Percentiles rank a stretch among this genome's conserved stretches.
Conservation (phyloP, 176 grass and related monocot genomes). For the Carex parvula region DNA sequence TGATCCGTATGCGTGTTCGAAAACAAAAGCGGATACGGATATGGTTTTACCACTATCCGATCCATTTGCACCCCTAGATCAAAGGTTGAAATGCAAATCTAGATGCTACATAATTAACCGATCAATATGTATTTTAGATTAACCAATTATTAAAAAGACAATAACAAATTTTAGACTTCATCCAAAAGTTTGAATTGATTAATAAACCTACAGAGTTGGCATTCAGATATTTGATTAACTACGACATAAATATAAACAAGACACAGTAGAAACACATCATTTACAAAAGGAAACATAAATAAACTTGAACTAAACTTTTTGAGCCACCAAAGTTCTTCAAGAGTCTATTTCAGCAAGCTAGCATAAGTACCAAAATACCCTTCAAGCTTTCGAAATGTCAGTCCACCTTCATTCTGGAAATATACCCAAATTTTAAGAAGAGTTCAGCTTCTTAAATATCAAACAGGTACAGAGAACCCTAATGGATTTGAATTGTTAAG, state of each 20-base stretch:
- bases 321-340: background rate
- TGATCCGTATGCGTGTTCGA: no score
- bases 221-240: background rate
- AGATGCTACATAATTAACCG: background rate
- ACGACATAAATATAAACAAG: slow-evolving; percentile 9
- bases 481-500: background rate
- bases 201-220: background rate
- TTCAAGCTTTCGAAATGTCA: background rate
- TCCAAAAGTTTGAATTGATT: background rate
- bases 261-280: slow-evolving; percentile 1
- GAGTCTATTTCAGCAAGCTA: background rate
- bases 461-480: background rate
- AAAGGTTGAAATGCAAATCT: background rate
- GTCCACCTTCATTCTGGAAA: background rate
- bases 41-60: no score
- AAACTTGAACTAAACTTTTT: background rate
- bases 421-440: background rate
- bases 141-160: background rate
- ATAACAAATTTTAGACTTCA: background rate
- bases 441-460: background rate
- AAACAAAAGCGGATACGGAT: no score
- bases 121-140: background rate
- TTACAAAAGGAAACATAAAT: background rate
- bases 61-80: background rate
- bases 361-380: background rate